Evolutionary conservation across 2,329 filamentous ascomycete species (phyloP).

Genomic region (Apiospora arundinis): DNA sequence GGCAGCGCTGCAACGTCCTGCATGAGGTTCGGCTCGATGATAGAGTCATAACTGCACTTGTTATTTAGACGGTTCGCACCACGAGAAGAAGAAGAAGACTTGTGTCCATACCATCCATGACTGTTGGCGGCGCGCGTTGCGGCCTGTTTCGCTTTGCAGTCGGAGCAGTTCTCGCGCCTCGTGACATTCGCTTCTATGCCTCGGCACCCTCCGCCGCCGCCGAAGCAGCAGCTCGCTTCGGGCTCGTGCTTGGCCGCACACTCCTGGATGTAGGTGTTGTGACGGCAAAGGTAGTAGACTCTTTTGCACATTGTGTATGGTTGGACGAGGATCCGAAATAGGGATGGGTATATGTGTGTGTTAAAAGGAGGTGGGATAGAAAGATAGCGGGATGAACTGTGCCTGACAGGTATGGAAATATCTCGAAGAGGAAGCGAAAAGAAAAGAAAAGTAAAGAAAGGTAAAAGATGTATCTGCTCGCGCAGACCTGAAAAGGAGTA

Average conservation of each 20-base stretch:
- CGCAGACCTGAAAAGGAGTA: background rate
- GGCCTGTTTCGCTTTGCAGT: background rate
- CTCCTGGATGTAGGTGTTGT: background rate
- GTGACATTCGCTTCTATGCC: background rate
- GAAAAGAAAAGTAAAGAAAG: background rate
- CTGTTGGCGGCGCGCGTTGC: conserved; percentile 29
- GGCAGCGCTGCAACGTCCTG: conserved; percentile 29
- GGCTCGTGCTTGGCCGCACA: background rate
- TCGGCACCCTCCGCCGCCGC: background rate
- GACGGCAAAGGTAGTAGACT: background rate
- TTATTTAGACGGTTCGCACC: conserved; percentile 3
- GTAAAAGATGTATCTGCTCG: background rate
- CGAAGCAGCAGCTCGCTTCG: conserved; percentile 3
- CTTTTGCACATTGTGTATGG: background rate
- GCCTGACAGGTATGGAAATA: conserved; percentile 8
- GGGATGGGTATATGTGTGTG: background rate
- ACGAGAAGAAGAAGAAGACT: background rate
- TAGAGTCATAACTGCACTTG: conserved; percentile 27
- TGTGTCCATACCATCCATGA: conserved; percentile 31
- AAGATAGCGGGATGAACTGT: background rate
- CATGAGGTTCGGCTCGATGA: conserved; percentile 30
- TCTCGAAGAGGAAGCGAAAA: background rate
- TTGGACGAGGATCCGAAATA: background rate
- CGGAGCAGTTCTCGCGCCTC: background rate
- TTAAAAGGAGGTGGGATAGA: background rate